These are phyloP conservation scores for Agrostemma githago DNA, from an alignment of 148 eudicot species.

Conservation along the genomic window DNA sequence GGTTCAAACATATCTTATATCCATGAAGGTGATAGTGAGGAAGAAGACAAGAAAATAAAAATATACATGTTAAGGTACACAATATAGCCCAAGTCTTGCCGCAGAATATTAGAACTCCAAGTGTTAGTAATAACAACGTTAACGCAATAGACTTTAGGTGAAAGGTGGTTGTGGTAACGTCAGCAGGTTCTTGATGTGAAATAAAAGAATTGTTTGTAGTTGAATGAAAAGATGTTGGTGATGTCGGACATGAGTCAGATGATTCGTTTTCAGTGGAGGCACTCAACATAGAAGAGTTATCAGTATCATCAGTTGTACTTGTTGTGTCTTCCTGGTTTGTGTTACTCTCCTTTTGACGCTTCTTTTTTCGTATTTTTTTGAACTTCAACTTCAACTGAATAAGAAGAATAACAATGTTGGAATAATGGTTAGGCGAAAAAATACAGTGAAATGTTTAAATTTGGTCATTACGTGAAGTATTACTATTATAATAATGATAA, in stretches of 20 bases:
- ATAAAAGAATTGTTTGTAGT: not conserved
- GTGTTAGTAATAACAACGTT: not conserved
- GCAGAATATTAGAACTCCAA: conserved; percentile 15
- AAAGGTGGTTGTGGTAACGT: not conserved
- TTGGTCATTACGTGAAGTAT: too few relatives aligned
- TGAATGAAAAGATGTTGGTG: conserved; percentile 5
- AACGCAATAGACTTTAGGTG: not conserved
- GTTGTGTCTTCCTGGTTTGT: not conserved
- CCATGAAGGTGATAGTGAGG: not conserved
- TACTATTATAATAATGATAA: too few relatives aligned
- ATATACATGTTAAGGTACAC: conserved; percentile 13
- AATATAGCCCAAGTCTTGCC: conserved; percentile 21
- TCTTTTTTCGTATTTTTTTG: conserved; percentile 1
- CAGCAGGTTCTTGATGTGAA: not conserved
- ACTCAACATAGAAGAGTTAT: not conserved
- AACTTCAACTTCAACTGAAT: not conserved
- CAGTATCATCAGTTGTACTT: not conserved
- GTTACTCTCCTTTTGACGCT: conserved; percentile 5
- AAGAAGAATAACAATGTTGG: too few relatives aligned
- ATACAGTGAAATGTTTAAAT: too few relatives aligned
- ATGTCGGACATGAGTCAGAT: not conserved
- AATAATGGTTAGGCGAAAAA: not conserved
- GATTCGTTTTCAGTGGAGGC: not conserved
- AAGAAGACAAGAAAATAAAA: conserved; percentile 9
- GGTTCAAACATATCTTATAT: not conserved